These are phyloP conservation scores for Colletotrichum sp. DNA, from an alignment of 2,329 filamentous ascomycete genomes.

Conservation along the genomic window DNA sequence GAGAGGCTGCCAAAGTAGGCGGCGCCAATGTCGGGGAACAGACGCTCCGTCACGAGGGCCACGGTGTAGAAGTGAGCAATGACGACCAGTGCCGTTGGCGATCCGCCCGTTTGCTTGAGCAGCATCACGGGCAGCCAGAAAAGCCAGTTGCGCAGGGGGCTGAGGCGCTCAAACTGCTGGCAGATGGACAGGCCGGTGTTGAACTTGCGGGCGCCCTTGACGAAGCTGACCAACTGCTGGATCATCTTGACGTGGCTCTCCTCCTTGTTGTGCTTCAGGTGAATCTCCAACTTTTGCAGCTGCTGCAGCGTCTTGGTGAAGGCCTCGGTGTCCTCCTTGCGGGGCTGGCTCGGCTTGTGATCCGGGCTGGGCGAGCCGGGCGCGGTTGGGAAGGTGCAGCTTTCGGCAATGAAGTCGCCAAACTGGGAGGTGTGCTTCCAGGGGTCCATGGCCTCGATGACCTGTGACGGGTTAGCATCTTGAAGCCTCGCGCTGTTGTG, in stretches of 20 bases:
- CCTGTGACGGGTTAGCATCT: constrained; percentile 38
- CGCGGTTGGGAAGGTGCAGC: constrained; percentile 74
- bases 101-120: constrained; percentile 76
- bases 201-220: constrained; percentile 75
- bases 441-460: constrained; percentile 88
- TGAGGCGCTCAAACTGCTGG: constrained; percentile 88
- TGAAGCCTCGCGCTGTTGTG: background rate
- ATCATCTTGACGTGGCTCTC: constrained; percentile 65
- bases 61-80: constrained; percentile 92
- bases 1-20: constrained; percentile 86
- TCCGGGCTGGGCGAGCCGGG: constrained; percentile 67
- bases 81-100: constrained; percentile 79
- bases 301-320: constrained; percentile 71
- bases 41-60: constrained; percentile 83
- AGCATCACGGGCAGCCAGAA: constrained; percentile 94
- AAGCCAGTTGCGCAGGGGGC: constrained; percentile 87
- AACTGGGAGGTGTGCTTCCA: constrained; percentile 93
- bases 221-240: constrained; percentile 72
- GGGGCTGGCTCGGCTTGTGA: constrained; percentile 65
- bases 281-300: constrained; percentile 70
- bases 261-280: constrained; percentile 72
- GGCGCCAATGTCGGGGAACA: constrained; percentile 90
- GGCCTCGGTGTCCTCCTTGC: constrained; percentile 73
- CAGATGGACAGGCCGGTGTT: constrained; percentile 74
- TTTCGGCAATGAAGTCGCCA: constrained; percentile 80